phyloP scores from a whole-genome alignment of 1,284 basidiomycete species.

The Ustilago cynodontis region DNA sequence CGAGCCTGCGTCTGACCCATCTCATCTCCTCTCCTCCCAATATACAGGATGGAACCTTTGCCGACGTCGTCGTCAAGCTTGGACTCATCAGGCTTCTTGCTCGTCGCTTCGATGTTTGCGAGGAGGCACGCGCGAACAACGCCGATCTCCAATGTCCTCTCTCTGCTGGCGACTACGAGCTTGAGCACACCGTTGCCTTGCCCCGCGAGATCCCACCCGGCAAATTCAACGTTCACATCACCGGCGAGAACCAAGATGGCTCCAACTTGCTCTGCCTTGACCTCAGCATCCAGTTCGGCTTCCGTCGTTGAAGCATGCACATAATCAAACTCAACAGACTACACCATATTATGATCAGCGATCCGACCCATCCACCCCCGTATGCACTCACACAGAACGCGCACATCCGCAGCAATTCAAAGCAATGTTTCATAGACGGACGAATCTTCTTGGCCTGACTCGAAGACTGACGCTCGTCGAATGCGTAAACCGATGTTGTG shows the following conservation, averaged over 20 bases:
- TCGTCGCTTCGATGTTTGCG: slow-evolving; percentile 64
- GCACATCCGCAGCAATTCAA: background rate
- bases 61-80: slow-evolving; percentile 66
- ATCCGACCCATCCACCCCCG: background rate
- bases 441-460: background rate
- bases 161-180: slow-evolving; percentile 58
- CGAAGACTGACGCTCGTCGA: background rate
- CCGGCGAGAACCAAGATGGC: slow-evolving; percentile 82
- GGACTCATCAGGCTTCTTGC: slow-evolving; percentile 63
- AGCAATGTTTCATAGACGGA: slow-evolving; percentile 9
- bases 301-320: slow-evolving; percentile 30
- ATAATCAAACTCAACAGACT: background rate
- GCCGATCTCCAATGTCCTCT: slow-evolving; percentile 66
- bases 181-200: slow-evolving; percentile 63
- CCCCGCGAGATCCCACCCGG: slow-evolving; percentile 66
- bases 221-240: slow-evolving; percentile 83
- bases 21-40: background rate
- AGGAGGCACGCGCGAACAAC: slow-evolving; percentile 59
- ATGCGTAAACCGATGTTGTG: background rate
- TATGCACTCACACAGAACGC: background rate
- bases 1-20: background rate
- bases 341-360: background rate
- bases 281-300: slow-evolving; percentile 75
- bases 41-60: slow-evolving; percentile 57
- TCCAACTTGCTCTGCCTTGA: slow-evolving; percentile 84